Evolutionary conservation across 352 stramenopile genomes (phyloP).

Genomic region (Phytophthora citricola): DNA sequence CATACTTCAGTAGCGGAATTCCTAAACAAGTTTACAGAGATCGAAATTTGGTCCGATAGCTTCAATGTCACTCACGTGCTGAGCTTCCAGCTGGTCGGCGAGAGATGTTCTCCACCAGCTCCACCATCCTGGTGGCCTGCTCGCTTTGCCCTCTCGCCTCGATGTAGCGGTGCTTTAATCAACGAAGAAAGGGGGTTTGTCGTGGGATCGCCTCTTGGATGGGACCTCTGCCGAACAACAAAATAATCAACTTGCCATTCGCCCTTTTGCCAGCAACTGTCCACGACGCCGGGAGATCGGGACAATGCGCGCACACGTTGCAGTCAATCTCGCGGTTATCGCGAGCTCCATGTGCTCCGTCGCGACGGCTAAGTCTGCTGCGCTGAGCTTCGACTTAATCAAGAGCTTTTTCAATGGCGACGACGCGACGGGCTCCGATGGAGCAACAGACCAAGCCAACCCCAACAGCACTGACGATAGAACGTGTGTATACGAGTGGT

Average conservation of each 20-base stretch:
- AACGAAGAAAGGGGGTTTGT: not conserved
- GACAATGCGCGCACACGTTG: constrained; percentile 15
- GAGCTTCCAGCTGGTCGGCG: constrained; percentile 5
- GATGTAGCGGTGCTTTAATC: not conserved
- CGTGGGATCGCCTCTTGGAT: constrained; percentile 16
- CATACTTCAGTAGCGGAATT: no score
- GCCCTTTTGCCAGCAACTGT: constrained; percentile 19
- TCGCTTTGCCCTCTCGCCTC: constrained; percentile 5
- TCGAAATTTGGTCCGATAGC: not conserved
- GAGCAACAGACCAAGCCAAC: not conserved
- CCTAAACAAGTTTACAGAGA: no score
- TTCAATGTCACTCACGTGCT: constrained; percentile 1
- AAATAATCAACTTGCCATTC: constrained; percentile 11
- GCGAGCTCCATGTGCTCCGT: constrained; percentile 27
- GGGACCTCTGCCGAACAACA: constrained; percentile 11
- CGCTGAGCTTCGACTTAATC: constrained; percentile 10
- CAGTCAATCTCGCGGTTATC: constrained; percentile 21
- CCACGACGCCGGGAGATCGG: constrained; percentile 1
- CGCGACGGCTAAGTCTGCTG: constrained; percentile 12
- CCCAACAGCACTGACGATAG: constrained; percentile 38
- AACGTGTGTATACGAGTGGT: constrained; percentile 47
- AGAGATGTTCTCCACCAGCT: not conserved
- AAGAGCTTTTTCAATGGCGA: constrained; percentile 36
- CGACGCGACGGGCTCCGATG: constrained; percentile 21
- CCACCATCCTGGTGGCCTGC: constrained; percentile 18